Percentiles rank a stretch among this genome's conserved stretches.
These are phyloP conservation scores for Coemansia sp. DNA, from an alignment of 192 early-diverging fungal genomes.

Conservation along the genomic window DNA sequence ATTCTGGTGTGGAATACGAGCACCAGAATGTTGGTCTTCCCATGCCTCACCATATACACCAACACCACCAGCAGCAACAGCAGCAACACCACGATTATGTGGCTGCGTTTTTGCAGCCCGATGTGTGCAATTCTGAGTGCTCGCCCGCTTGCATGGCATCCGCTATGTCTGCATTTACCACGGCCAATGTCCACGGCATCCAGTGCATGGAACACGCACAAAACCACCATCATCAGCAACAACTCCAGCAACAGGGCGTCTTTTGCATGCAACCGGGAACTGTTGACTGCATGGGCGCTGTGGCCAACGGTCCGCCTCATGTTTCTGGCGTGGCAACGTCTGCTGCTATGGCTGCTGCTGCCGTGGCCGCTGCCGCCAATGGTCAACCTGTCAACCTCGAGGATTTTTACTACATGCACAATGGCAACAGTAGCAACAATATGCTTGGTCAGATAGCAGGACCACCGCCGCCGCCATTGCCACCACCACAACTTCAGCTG, in stretches of 20 bases:
- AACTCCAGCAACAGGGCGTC: not conserved
- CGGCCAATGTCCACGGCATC: not conserved
- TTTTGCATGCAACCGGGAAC: not conserved
- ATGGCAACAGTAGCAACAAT: not conserved
- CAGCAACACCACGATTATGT: not conserved
- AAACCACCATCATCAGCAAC: too few relatives aligned
- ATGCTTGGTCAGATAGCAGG: not conserved
- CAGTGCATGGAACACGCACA: constrained; percentile 3
- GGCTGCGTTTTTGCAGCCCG: not conserved
- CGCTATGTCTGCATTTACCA: not conserved
- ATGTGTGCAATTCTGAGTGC: not conserved
- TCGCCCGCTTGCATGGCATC: not conserved
- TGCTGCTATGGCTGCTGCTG: not conserved
- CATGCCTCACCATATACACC: not conserved
- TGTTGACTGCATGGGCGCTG: not conserved
- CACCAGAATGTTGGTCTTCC: not conserved
- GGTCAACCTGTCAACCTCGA: not conserved
- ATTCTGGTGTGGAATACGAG: not conserved
- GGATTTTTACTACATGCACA: constrained; percentile 5
- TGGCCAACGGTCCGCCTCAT: not conserved
- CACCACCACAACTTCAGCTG: too few relatives aligned
- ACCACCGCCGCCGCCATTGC: too few relatives aligned
- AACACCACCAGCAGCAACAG: not conserved
- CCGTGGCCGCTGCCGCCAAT: not conserved
- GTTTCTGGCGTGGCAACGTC: too few relatives aligned